A percentile compares a stretch with the other conserved stretches of the same genome.
Evolutionary conservation across 495 filamentous ascomycete genomes (phyloP).

Genomic region (Cetradonia linearis): DNA sequence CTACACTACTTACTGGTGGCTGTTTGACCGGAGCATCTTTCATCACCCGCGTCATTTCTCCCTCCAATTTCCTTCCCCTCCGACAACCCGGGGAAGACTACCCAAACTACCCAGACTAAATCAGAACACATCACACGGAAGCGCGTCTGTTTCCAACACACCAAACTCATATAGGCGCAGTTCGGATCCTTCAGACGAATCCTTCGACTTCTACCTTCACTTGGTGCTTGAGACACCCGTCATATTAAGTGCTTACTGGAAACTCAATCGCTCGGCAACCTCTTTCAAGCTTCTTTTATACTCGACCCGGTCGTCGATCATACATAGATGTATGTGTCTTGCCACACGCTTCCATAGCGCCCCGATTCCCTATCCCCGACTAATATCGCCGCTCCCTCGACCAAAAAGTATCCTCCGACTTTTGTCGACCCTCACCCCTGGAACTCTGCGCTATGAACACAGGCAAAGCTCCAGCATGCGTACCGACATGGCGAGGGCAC

Average conservation of each 20-base stretch:
- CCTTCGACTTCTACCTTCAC: background rate
- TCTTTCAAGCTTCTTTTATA: conserved; percentile 5
- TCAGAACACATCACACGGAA: background rate
- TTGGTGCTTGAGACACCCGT: conserved; percentile 1
- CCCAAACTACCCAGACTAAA: background rate
- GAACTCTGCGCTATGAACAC: conserved; percentile 20
- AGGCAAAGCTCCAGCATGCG: conserved; percentile 23
- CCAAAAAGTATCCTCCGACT: background rate
- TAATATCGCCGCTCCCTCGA: background rate
- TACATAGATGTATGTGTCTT: conserved; percentile 2
- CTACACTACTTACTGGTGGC: conserved; percentile 2
- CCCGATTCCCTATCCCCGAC: background rate
- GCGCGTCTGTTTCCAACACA: conserved; percentile 5
- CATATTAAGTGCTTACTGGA: background rate
- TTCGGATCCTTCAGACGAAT: background rate
- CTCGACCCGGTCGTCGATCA: conserved; percentile 7
- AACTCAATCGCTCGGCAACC: conserved; percentile 7
- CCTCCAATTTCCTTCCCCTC: conserved; percentile 3
- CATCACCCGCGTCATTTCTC: conserved; percentile 11
- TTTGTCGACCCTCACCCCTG: background rate
- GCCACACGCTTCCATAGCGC: background rate
- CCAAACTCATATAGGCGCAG: background rate
- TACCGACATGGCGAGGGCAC: conserved; percentile 53
- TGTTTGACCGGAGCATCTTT: conserved; percentile 3
- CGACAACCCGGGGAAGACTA: background rate